A percentile compares a stretch with the other conserved stretches of the same genome.
phyloP scores from a whole-genome alignment of 257 asterid species.

The Solanum bukasovii region DNA sequence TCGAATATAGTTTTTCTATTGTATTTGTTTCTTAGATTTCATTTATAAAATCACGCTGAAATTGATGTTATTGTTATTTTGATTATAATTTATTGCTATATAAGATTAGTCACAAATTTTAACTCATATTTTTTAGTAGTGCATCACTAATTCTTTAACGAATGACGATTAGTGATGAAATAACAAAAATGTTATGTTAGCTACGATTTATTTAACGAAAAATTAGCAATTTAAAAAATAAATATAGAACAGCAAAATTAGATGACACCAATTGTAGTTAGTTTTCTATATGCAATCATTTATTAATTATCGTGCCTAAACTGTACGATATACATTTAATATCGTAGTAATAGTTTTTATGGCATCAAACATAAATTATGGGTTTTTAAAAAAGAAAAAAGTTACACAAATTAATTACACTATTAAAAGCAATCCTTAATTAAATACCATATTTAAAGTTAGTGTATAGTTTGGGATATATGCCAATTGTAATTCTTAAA shows the following conservation, averaged over 20 bases:
- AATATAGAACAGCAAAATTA: neutral
- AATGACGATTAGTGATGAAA: neutral
- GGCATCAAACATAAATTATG: neutral
- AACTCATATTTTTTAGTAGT: neutral
- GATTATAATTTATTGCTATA: neutral
- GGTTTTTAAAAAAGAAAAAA: neutral
- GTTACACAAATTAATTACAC: neutral
- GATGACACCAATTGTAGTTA: neutral
- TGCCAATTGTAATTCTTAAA: neutral
- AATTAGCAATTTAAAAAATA: neutral
- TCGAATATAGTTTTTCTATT: too few species aligned
- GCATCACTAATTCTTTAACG: neutral
- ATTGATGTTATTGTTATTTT: neutral
- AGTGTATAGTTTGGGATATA: neutral
- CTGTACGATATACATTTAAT: neutral
- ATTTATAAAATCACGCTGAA: neutral
- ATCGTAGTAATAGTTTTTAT: neutral
- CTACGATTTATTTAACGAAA: neutral
- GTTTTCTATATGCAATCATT: neutral
- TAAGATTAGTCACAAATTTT: neutral
- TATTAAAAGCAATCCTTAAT: neutral
- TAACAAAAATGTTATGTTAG: neutral
- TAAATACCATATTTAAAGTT: neutral
- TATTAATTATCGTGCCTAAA: neutral
- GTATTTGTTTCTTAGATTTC: neutral